phyloP scores from a whole-genome alignment of 257 asterid species.

The Handroanthus guayacan region DNA sequence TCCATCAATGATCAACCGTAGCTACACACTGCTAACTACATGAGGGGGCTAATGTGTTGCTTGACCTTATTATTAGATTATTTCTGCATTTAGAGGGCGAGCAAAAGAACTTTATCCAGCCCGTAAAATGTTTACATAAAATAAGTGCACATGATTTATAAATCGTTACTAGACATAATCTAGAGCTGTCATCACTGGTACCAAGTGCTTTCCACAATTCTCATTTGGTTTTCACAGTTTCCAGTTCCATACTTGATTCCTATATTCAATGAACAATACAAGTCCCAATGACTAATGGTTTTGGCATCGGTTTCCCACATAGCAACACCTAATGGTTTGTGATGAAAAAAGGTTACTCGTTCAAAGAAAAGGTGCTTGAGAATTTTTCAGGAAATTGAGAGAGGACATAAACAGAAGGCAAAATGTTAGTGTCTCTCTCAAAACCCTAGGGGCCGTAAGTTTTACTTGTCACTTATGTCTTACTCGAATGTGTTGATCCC shows the following conservation, averaged over 20 bases:
- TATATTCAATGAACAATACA: not conserved
- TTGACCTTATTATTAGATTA: conserved; percentile 9
- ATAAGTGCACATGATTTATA: conserved; percentile 12
- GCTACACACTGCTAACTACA: not conserved
- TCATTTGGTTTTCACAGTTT: conserved; percentile 21
- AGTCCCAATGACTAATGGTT: conserved; percentile 8
- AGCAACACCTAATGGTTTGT: not conserved
- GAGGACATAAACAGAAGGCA: not conserved
- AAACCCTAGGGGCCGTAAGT: not conserved
- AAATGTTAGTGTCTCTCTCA: not conserved
- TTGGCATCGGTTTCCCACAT: not conserved
- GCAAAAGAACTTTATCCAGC: not conserved
- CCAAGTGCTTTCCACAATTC: conserved; percentile 11
- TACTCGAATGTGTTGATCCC: not conserved
- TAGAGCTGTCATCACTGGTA: not conserved
- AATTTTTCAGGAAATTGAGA: not conserved
- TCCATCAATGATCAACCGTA: not conserved
- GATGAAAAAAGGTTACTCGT: not conserved
- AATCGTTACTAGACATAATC: not conserved
- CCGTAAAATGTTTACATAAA: not conserved
- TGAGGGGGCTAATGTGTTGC: not conserved
- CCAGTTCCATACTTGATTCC: not conserved
- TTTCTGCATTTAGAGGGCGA: not conserved
- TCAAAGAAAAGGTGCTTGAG: not conserved
- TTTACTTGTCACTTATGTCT: not conserved